These are phyloP conservation scores for Soucietia sequanensis DNA, from an alignment of 805 yeast genomes.

Conservation along the genomic window DNA sequence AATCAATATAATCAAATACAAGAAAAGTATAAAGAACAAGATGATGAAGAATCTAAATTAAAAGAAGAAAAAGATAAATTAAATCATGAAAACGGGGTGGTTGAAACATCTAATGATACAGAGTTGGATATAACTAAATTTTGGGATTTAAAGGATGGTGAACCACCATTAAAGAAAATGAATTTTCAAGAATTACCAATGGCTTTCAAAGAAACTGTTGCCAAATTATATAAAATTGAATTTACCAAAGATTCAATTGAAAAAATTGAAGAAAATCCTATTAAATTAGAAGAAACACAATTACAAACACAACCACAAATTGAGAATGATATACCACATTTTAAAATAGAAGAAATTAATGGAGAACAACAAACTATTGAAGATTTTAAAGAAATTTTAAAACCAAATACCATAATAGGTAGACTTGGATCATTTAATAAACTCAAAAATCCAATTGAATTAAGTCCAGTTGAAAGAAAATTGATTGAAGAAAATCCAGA, in stretches of 20 bases:
- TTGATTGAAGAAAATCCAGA: conserved; percentile 64
- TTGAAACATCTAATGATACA: not conserved
- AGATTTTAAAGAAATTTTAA: not conserved
- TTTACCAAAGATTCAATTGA: conserved; percentile 1
- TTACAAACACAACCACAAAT: no score
- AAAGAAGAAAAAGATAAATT: conserved; percentile 13
- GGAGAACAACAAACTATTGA: not conserved
- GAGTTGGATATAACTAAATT: conserved; percentile 1
- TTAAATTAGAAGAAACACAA: not conserved
- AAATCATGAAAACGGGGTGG: conserved; percentile 4
- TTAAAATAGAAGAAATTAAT: not conserved
- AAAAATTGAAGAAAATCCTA: not conserved
- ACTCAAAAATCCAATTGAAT: conserved; percentile 4
- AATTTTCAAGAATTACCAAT: conserved; percentile 22
- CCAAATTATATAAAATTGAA: conserved; percentile 13
- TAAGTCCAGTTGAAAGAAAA: conserved; percentile 53
- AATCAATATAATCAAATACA: conserved; percentile 38
- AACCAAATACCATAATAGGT: conserved; percentile 1
- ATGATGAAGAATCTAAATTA: conserved; percentile 16
- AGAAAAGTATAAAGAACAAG: conserved; percentile 6
- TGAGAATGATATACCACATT: not conserved
- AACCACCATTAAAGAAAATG: conserved; percentile 16
- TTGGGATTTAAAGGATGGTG: conserved; percentile 3
- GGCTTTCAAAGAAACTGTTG: conserved; percentile 21
- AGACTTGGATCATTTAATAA: conserved; percentile 1